These are phyloP conservation scores for Eruca vesicaria DNA, from an alignment of 441 rosid species.

Conservation along the genomic window DNA sequence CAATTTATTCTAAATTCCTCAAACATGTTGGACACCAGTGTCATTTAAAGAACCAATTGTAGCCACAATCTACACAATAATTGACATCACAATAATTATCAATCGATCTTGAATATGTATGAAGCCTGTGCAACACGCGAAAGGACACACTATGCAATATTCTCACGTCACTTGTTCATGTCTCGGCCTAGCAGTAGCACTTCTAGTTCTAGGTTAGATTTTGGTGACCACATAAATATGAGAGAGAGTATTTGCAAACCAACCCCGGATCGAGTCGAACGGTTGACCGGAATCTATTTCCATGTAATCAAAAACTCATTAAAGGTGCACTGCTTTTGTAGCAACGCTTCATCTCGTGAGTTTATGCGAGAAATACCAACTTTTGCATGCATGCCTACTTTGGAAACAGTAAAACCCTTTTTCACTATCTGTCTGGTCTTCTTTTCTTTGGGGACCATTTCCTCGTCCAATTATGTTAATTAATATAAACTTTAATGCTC, in stretches of 20 bases:
- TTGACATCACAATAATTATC: no score
- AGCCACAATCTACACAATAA: no score
- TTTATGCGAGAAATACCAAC: constrained; percentile 13
- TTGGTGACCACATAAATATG: neutral
- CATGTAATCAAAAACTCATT: neutral
- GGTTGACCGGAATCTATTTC: neutral
- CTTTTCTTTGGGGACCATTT: constrained; percentile 18
- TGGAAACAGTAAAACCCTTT: neutral
- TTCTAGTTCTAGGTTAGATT: no score
- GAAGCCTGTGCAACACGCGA: no score
- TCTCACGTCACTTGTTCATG: no score
- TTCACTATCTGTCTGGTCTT: neutral
- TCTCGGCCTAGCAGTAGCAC: no score
- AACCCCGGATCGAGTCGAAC: neutral
- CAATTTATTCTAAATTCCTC: no score
- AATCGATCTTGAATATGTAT: no score
- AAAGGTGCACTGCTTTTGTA: neutral
- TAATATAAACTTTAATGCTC: neutral
- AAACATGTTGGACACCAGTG: no score
- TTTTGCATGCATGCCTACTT: constrained; percentile 34
- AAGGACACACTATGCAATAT: no score
- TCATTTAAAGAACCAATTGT: no score
- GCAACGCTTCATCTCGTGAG: constrained; percentile 20
- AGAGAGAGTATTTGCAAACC: no score
- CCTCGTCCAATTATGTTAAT: neutral